Conservation (phyloP, 2,329 filamentous ascomycete species). For the Cordyceps tenuipes region DNA sequence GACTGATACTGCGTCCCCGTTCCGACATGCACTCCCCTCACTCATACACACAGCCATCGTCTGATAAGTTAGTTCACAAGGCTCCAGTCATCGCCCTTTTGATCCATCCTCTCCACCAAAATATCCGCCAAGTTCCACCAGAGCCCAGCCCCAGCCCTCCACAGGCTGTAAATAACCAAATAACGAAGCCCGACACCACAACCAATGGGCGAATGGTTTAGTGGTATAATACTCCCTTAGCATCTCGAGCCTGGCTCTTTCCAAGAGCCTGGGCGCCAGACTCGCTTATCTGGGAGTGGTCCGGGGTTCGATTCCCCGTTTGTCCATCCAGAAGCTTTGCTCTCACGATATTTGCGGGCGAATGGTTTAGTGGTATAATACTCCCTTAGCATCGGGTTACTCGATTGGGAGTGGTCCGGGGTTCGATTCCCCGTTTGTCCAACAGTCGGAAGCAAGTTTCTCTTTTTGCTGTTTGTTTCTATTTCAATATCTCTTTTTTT, state of each 20-base stretch:
- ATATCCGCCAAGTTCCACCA: not conserved
- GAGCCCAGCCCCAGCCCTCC: slow-evolving; percentile 7
- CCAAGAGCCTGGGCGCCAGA: not conserved
- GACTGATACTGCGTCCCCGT: no score
- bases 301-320: slow-evolving; percentile 15
- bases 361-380: slow-evolving; percentile 16
- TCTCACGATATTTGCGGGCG: slow-evolving; percentile 6
- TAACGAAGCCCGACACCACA: slow-evolving; percentile 1
- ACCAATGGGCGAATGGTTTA: slow-evolving; percentile 15
- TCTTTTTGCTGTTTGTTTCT: slow-evolving; percentile 5
- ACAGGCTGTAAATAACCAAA: slow-evolving; percentile 8
- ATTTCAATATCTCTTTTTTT: not conserved
- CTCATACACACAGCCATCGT: no score
- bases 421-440: slow-evolving; percentile 15
- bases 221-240: slow-evolving; percentile 16
- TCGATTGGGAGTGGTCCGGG: slow-evolving; percentile 13
- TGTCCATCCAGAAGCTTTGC: not conserved
- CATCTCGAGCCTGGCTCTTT: not conserved
- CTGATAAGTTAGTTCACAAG: no score
- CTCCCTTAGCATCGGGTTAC: slow-evolving; percentile 12
- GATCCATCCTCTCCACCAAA: not conserved
- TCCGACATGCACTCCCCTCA: no score
- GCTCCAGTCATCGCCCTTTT: not conserved
- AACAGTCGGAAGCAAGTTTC: slow-evolving; percentile 1
- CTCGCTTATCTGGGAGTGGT: slow-evolving; percentile 11